Base-by-base conservation (phyloP, 2,329 filamentous ascomycete genomes). In the Talaromyces rugulosus region DNA sequence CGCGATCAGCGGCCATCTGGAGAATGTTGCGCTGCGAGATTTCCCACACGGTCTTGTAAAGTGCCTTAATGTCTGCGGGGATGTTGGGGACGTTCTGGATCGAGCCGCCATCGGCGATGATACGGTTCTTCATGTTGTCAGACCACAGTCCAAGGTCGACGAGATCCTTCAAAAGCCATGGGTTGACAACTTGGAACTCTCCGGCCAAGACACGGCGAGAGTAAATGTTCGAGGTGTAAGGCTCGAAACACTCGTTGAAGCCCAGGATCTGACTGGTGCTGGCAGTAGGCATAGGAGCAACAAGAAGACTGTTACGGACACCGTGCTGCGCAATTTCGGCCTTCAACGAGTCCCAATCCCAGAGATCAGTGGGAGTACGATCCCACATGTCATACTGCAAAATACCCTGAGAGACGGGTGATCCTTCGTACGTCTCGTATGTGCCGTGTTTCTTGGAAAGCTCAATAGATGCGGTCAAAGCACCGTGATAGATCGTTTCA, bases 1-100 rank as follows among this genome's bases (percentile, higher is more conserved):
- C 95, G 78, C 95, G 94, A 77, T 99, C 95, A 59, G 95, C 95
- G 62, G 95, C 91, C 93, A 99, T 98, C 82, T 98, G 92, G 51
- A 99, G 87, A 68, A 99, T 93, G 52, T 88, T 91, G 67, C 92
- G 90, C 82, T 99, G 95, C 23, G 92, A 96, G 72, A 99, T 97
- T 77, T 99, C 95, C 95, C 95, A 99, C 27, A 99, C 95, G 3
- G 95, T 99, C 88, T 99, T 99, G 87, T 99, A 99, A 6, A 99
- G 85, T 44, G 89, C 88, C 83, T 99, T 99, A 83, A 96, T 90
- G 70, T 99, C 95, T 34, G 90, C 87, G 14, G 95, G 94, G 66
- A 99, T 97, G 80, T 96, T 98, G 74, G 94, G 91, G 66, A 99
- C 94, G 78, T 95, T 94, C 79, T 98, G 95, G 61, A 99, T 90